Evolutionary conservation across 179 eudicot genomes (phyloP).

Genomic region (Amaranthus tricolor): DNA sequence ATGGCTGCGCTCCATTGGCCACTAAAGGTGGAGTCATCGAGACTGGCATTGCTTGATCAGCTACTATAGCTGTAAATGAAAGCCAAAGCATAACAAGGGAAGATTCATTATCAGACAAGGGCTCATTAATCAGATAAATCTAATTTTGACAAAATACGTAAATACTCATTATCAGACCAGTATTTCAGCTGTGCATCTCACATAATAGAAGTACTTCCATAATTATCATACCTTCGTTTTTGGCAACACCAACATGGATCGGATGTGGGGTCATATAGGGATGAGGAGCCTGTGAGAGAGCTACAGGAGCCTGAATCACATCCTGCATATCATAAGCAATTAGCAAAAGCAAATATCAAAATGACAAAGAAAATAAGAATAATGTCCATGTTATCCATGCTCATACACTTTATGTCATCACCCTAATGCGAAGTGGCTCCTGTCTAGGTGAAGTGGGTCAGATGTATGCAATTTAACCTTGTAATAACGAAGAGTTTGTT

Average conservation of each 20-base stretch:
- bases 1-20: slow-evolving; percentile 44
- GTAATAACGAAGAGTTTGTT: too few species aligned
- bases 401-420: background rate
- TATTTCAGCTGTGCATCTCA: background rate
- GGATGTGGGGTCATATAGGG: slow-evolving; percentile 50
- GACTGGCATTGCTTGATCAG: slow-evolving; percentile 52
- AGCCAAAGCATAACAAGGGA: slow-evolving; percentile 10
- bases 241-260: slow-evolving; percentile 45
- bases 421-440: too few species aligned
- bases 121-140: background rate
- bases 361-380: background rate
- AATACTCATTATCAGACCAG: background rate
- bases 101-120: background rate
- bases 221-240: slow-evolving; percentile 49
- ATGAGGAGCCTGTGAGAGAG: slow-evolving; percentile 53
- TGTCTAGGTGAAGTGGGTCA: too few species aligned
- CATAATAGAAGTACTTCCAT: background rate
- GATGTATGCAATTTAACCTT: too few species aligned
- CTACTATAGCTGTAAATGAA: slow-evolving; percentile 34
- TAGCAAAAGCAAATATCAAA: background rate
- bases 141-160: background rate
- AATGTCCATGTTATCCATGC: background rate
- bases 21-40: slow-evolving; percentile 46
- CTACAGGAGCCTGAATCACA: slow-evolving; percentile 52
- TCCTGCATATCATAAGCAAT: slow-evolving; percentile 44